Percentiles rank a stretch among this genome's conserved stretches.
phyloP scores from a whole-genome alignment of 805 yeast species.

The Hanseniaspora vineae region DNA sequence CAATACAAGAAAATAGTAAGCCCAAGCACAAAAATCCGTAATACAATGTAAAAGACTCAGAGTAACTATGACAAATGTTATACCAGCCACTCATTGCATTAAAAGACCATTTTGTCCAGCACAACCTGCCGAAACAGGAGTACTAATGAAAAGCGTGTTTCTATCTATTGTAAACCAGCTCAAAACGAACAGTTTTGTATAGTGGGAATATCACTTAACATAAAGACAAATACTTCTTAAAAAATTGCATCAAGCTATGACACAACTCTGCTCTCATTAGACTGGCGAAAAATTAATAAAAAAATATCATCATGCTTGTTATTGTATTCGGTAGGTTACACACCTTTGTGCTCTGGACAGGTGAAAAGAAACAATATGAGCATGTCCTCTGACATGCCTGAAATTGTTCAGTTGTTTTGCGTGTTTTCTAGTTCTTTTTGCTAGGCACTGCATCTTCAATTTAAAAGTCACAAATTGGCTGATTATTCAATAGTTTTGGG shows the following conservation, averaged over 20 bases:
- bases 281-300: constrained; percentile 17
- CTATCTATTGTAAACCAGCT: neutral
- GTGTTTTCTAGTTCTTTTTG: too few relatives aligned
- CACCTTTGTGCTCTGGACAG: too few relatives aligned
- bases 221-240: neutral
- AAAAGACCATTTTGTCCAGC: constrained; percentile 24
- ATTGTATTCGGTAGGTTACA: neutral
- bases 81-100: constrained; percentile 50
- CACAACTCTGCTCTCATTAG: constrained; percentile 6
- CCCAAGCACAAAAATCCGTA: neutral
- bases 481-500: too few relatives aligned
- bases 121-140: neutral
- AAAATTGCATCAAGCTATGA: neutral
- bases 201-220: neutral
- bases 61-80: constrained; percentile 68
- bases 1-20: neutral
- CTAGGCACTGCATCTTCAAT: too few relatives aligned
- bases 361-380: neutral
- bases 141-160: neutral
- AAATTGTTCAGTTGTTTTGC: too few relatives aligned
- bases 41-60: constrained; percentile 31
- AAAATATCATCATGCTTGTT: constrained; percentile 20
- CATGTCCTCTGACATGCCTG: neutral
- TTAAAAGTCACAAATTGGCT: too few relatives aligned
- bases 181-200: neutral